phyloP scores from a whole-genome alignment of 768 basidiomycete genomes.

The Rubroboletus pulcherrimus region DNA sequence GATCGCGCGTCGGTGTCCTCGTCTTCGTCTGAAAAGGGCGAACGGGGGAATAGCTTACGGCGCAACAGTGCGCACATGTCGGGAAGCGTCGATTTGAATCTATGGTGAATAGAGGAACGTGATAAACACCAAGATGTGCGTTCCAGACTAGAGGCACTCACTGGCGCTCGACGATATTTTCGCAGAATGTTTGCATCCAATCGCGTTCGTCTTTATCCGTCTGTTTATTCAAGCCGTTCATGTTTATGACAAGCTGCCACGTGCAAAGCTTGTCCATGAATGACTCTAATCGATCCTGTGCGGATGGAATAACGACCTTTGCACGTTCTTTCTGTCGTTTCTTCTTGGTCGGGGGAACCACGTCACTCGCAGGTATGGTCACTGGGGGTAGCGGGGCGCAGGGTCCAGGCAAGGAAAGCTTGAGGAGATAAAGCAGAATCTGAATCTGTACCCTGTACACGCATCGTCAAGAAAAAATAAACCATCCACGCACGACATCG shows the following conservation, averaged over 20 bases:
- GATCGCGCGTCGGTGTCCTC: slow-evolving; percentile 13
- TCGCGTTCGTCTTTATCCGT: slow-evolving; percentile 41
- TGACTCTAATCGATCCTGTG: slow-evolving; percentile 57
- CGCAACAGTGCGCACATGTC: slow-evolving; percentile 55
- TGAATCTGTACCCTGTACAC: slow-evolving; percentile 66
- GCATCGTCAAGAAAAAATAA: slow-evolving; percentile 3
- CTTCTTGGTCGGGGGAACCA: slow-evolving; percentile 30
- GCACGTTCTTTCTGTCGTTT: slow-evolving; percentile 22
- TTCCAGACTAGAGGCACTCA: slow-evolving; percentile 30
- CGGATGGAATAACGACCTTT: slow-evolving; percentile 22
- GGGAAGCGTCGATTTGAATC: slow-evolving; percentile 54
- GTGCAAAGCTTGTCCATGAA: slow-evolving; percentile 78
- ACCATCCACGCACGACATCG: neutral
- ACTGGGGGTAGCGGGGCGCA: slow-evolving; percentile 29
- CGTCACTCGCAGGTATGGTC: slow-evolving; percentile 22
- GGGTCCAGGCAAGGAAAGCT: slow-evolving; percentile 57
- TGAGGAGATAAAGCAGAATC: slow-evolving; percentile 64
- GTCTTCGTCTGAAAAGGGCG: slow-evolving; percentile 53
- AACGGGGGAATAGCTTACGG: slow-evolving; percentile 61
- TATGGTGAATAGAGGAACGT: slow-evolving; percentile 20
- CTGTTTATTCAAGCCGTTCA: slow-evolving; percentile 35
- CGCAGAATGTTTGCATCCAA: slow-evolving; percentile 73
- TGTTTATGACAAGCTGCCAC: slow-evolving; percentile 58
- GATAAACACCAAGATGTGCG: neutral
- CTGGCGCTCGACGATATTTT: slow-evolving; percentile 63